phyloP scores from a whole-genome alignment of 352 stramenopile genomes.

The Phytophthora macrochlamydospora region DNA sequence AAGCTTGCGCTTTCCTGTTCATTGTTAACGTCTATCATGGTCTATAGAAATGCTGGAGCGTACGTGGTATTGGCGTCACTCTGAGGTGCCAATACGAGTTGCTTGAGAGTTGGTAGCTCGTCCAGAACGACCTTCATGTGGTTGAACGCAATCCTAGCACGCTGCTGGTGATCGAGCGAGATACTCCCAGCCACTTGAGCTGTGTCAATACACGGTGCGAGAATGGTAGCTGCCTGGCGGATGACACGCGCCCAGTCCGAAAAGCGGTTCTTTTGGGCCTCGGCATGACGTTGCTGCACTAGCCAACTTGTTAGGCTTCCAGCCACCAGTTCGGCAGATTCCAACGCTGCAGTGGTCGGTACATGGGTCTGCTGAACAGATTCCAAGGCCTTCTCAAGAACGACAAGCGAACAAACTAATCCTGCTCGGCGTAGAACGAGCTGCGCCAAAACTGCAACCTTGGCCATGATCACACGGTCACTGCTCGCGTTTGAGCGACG shows the following conservation, averaged over 20 bases:
- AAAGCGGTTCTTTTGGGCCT: conserved; percentile 49
- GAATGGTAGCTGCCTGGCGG: conserved; percentile 30
- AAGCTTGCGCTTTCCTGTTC: too few species aligned
- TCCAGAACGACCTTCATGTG: conserved; percentile 44
- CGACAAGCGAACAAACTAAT: conserved; percentile 40
- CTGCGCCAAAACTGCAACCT: conserved; percentile 29
- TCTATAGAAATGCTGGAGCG: conserved; percentile 37
- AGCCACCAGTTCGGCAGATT: conserved; percentile 44
- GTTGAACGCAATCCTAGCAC: conserved; percentile 23
- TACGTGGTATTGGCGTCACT: conserved; percentile 9
- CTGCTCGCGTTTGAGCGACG: conserved; percentile 14
- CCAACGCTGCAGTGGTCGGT: conserved; percentile 13
- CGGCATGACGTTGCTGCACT: conserved; percentile 52
- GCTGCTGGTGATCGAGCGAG: conserved; percentile 16
- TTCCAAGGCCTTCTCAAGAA: conserved; percentile 40
- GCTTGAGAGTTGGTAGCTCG: conserved; percentile 49
- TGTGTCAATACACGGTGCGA: conserved; percentile 16
- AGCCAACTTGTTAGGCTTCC: conserved; percentile 35
- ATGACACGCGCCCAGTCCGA: conserved; percentile 54
- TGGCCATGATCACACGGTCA: conserved; percentile 17
- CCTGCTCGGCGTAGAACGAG: conserved; percentile 40
- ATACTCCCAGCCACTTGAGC: not conserved
- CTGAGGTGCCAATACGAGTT: conserved; percentile 37
- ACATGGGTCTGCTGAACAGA: conserved; percentile 7
- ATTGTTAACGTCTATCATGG: not conserved